A percentile compares a stretch with the other conserved stretches of the same genome.
Evolutionary conservation across 306 rosid genomes (phyloP).

Genomic region (Mucuna pruriens): DNA sequence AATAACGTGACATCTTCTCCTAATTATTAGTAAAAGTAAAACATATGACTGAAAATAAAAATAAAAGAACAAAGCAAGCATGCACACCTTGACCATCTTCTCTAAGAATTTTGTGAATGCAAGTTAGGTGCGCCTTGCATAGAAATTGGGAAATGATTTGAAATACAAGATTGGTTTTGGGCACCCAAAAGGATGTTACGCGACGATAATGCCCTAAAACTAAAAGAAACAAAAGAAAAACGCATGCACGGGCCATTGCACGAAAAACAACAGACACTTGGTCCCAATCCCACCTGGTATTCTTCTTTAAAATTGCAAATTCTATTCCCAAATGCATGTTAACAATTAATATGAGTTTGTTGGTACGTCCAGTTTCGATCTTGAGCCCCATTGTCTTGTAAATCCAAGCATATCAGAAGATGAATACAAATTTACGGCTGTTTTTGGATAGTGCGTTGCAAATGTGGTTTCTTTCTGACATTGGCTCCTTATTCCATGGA

Average conservation of each 20-base stretch:
- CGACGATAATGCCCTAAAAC: neutral
- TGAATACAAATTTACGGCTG: neutral
- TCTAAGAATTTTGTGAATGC: neutral
- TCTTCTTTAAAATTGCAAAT: slow-evolving; percentile 21
- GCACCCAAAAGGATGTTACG: neutral
- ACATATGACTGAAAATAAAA: neutral
- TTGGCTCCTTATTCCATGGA: slow-evolving; percentile 24
- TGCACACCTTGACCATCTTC: neutral
- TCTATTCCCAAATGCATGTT: slow-evolving; percentile 7
- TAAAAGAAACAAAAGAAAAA: neutral
- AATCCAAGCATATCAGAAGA: neutral
- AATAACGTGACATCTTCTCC: neutral
- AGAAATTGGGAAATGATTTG: neutral
- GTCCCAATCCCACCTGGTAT: slow-evolving; percentile 12
- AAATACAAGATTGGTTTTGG: neutral
- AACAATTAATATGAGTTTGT: neutral
- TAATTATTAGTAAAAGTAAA: neutral
- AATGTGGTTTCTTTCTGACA: slow-evolving; percentile 6
- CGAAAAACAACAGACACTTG: slow-evolving; percentile 23
- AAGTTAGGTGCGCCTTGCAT: neutral
- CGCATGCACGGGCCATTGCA: slow-evolving; percentile 10
- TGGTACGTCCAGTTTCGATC: neutral
- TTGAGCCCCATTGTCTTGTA: neutral
- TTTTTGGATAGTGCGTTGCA: slow-evolving; percentile 1
- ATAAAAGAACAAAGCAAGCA: neutral